Evolutionary conservation across 768 basidiomycete species (phyloP).

Genomic region (Russula griseocarnosa): DNA sequence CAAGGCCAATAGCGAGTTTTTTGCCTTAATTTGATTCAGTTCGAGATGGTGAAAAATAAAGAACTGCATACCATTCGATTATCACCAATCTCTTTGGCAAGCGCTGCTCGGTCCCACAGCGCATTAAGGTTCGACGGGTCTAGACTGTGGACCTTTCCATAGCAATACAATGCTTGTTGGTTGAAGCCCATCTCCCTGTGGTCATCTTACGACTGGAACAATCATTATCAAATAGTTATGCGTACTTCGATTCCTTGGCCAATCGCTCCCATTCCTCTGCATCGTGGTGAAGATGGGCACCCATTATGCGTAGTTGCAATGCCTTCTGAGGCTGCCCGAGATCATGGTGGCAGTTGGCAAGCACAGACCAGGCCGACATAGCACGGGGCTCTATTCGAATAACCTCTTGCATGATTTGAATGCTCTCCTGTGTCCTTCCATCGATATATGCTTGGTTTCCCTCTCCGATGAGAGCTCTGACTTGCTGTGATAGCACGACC

Average conservation of each 20-base stretch:
- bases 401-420: constrained; percentile 83
- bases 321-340: constrained; percentile 63
- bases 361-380: constrained; percentile 77
- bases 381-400: constrained; percentile 91
- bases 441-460: constrained; percentile 86
- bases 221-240: constrained; percentile 10
- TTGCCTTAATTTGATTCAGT: constrained; percentile 41
- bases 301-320: constrained; percentile 82
- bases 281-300: constrained; percentile 80
- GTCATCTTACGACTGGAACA: neutral
- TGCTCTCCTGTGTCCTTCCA: constrained; percentile 59
- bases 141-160: constrained; percentile 71
- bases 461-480: constrained; percentile 70
- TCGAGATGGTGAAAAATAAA: neutral
- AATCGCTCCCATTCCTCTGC: constrained; percentile 85
- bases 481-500: constrained; percentile 62
- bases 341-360: constrained; percentile 81
- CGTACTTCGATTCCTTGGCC: constrained; percentile 69
- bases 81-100: constrained; percentile 74
- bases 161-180: constrained; percentile 91
- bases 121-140: constrained; percentile 81
- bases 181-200: constrained; percentile 62
- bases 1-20: constrained; percentile 62
- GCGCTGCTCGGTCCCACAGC: constrained; percentile 82
- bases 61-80: constrained; percentile 51